Base-by-base conservation (phyloP, 2,329 filamentous ascomycete genomes). In the Paramyrothecium sp. region DNA sequence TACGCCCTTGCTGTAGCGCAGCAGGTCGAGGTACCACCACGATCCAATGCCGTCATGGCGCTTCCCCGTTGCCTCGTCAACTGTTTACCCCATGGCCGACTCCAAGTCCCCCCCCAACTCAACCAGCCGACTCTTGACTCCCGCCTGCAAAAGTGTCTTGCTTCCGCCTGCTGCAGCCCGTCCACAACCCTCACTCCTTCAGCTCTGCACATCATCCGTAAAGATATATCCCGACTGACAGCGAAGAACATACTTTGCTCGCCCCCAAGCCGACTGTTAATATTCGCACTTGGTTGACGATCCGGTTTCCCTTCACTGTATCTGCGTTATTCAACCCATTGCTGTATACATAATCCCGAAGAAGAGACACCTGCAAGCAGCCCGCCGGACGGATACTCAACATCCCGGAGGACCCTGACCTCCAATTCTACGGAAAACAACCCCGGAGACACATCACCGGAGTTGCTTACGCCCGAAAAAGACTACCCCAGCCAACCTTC, bases 21-120 rank as follows among this genome's bases (percentile, higher is more conserved):
- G 38, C 49, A 51, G 49, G 49, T 12, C 17, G 3, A 30, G 21
- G 21, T 30, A 51, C 47, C 22, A 12, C 20, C 7, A 16, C 7
- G 47, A 26, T n/a, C 26, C 47, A 50, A 50, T 55, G 47, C 44
- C 26, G 53, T 54, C 53, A 54, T 54, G 30, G 47, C 46, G 10
- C 47, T 30, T 2, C 20, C 17, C 11, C 53, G 72, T 74, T 74
- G 72, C 71, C 65, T 53, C 48, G 71, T 64, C 72, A 74, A 74
- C 72, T 60, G 38, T 19, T 44, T 44, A 44, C 38, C 38, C 38
- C 38, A 12, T 44, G 38, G 13, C 13, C n/a, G 13, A 44, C 38
- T 44, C 38, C 38, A 44, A 44, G 38, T 44, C 13, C 38, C 38
- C 38, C 26, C 26, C n/a, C n/a, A n/a, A n/a, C n/a, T n/a, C 38